Base-by-base conservation (phyloP, 75 land plant species). In the Pseudotsuga menziesii region DNA sequence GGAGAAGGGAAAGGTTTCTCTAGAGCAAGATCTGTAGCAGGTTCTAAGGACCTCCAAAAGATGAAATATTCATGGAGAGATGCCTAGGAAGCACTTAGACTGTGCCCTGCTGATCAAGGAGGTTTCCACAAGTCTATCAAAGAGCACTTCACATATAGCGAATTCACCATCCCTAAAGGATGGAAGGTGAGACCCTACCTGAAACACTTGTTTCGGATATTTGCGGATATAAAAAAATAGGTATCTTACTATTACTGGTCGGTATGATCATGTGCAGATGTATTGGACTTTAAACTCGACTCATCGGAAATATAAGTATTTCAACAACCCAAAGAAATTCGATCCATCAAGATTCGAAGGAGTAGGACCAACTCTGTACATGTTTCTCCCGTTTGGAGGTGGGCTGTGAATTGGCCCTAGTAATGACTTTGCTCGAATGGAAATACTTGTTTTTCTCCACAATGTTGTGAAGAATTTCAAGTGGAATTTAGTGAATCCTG, bases 381-480 rank as follows among this genome's bases (percentile, higher is more conserved):
- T 77, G 4, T 92, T 69, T 39, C 58, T 92, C 5, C 83, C 94
- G 0, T 90, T 92, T 67, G 94, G 94, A 73, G 94, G 87, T 26
- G 92, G 94, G 12, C 87, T 88, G 44, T 80, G 86, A 17, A 80
- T 83, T 5, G 90, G 94, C 61, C 92, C 89, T 9, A 90, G 92
- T 22, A 52, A 76, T 52, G 93, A 87, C 62, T 87, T 85, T 92
- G 94, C 91, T 12, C 82, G 76, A 61, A 73, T 89, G 62, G 94
- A 90, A 71, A 86, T 79, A 2, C 76, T 92, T 23, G 64, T 86
- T 2, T 32, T 81, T 1, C 57, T 92, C 17, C 92, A 90, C 55
- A 76, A 90, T 66, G 58, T 90, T n/a, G 87, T 88, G 20, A 85
- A 78, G 25, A 64, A 56, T 6, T 90, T 83, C 69, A 70, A 72